phyloP scores from a whole-genome alignment of 495 filamentous ascomycete species.

The Aspergillus affinis region DNA sequence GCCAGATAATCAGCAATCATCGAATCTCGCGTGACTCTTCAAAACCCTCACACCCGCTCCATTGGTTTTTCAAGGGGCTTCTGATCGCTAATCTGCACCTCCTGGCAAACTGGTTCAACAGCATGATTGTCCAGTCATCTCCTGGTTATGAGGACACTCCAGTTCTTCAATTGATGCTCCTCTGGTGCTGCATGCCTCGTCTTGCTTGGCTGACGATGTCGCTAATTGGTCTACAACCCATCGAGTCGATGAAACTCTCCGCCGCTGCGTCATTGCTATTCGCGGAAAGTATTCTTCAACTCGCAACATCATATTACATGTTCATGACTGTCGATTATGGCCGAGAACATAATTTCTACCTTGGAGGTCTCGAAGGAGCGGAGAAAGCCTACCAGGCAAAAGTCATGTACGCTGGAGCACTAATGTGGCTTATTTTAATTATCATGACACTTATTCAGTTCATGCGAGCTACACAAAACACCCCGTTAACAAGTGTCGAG shows the following conservation, averaged over 20 bases:
- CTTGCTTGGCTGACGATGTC: slow-evolving; percentile 11
- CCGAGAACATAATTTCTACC: slow-evolving; percentile 18
- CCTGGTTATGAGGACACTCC: slow-evolving; percentile 14
- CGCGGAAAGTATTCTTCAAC: slow-evolving; percentile 18
- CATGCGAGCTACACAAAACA: slow-evolving; percentile 2
- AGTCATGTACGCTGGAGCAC: slow-evolving; percentile 14
- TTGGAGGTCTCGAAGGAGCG: slow-evolving; percentile 16
- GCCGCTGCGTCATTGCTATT: slow-evolving; percentile 12
- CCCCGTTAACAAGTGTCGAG: neutral
- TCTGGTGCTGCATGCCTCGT: slow-evolving; percentile 21
- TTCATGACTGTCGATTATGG: slow-evolving; percentile 19
- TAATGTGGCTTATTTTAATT: slow-evolving; percentile 13
- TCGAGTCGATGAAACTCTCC: slow-evolving; percentile 1
- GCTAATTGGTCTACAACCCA: slow-evolving; percentile 11
- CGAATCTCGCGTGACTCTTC: slow-evolving; percentile 6
- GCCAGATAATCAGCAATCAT: slow-evolving; percentile 9
- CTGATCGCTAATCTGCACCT: slow-evolving; percentile 15
- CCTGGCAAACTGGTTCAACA: slow-evolving; percentile 14
- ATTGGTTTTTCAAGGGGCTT: slow-evolving; percentile 16
- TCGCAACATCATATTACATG: slow-evolving; percentile 16
- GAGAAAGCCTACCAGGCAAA: slow-evolving; percentile 6
- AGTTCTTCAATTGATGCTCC: slow-evolving; percentile 16
- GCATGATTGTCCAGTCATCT: slow-evolving; percentile 11
- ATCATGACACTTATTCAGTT: slow-evolving; percentile 2
- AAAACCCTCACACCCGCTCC: slow-evolving; percentile 4